Base-by-base conservation (phyloP, 441 rosid species). In the Pelargonium myrrhifolium region DNA sequence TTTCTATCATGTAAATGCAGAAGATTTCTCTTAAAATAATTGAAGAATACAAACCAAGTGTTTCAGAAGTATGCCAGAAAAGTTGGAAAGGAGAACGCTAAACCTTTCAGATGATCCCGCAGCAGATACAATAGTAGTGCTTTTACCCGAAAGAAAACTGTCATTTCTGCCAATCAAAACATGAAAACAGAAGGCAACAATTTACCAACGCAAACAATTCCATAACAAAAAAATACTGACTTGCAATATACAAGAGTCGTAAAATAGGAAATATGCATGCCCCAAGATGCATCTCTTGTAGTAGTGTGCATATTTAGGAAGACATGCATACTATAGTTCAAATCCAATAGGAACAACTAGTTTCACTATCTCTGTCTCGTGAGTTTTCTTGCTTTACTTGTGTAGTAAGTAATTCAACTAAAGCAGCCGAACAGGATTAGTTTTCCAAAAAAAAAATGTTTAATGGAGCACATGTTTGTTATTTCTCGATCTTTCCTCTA, bases 101-200 rank as follows among this genome's bases (percentile, higher is more conserved):
- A 64, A 93, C 99, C 99, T 92, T 71, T 87, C 94, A 68, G 90
- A 91, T 31, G 96, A 81, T 65, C 81, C 88, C 67, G 81, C 67
- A 26, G 86, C 75, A 76, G 93, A 82, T 67, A 86, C 65, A 21
- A 92, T 43, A 21, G 96, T 79, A 66, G 81, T 83, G 78, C 89
- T 83, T 82, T 81, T 91, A 42, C 97, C 84, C 2, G 84, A 71
- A 71, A 70, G 65, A 70, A 89, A 90, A 72, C 69, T 63, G 63
- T 80, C 82, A 66, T 78, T 87, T 77, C 99, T 89, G 79, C 21
- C 7, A 51, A 51, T 9, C 7, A 51, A 51, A 51, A 51, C 7
- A 51, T 51, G 58, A 51, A 51, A 51, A 51, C 20, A 15, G 58
- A 51, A 49, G 8, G 9, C 58, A 51, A 51, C 21, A 51, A 15